A percentile compares a stretch with the other conserved stretches of the same genome.
Conservation (phyloP, 139 green algal genomes). For the Dunaliella primolecta region DNA sequence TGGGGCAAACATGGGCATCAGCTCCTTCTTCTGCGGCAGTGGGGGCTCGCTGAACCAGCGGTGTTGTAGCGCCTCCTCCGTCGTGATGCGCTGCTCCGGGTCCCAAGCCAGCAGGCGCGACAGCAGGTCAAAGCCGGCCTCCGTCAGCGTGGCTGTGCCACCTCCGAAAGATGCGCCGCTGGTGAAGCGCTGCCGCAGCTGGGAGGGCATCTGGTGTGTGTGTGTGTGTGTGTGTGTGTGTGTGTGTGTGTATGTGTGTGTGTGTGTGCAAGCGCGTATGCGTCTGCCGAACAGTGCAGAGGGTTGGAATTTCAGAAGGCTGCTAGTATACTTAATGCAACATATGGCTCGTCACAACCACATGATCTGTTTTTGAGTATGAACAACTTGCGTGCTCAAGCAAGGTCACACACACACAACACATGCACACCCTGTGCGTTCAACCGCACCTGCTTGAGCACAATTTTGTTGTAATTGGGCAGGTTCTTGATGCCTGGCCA, state of each 20-base stretch:
- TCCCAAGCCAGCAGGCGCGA: conserved; percentile 42
- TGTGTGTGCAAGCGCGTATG: too few relatives aligned
- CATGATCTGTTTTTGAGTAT: too few relatives aligned
- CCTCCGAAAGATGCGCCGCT: conserved; percentile 13
- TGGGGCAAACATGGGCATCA: conserved; percentile 41
- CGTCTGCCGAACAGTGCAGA: too few relatives aligned
- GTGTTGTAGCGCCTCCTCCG: conserved; percentile 43
- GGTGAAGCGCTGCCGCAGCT: conserved; percentile 33
- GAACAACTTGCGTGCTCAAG: too few relatives aligned
- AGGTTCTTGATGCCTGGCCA: conserved; percentile 73
- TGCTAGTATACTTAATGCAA: too few relatives aligned
- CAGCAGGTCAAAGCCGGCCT: conserved; percentile 47
- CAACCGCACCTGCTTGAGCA: conserved; percentile 11
- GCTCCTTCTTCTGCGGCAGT: conserved; percentile 33
- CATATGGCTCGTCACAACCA: too few relatives aligned
- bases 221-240: too few relatives aligned
- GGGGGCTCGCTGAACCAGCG: conserved; percentile 43
- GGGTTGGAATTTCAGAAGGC: too few relatives aligned
- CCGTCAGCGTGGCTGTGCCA: conserved; percentile 28
- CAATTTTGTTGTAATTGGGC: conserved; percentile 35
- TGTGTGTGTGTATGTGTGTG: too few relatives aligned
- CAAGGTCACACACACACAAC: not conserved
- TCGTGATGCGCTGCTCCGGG: conserved; percentile 36
- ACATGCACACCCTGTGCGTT: not conserved
- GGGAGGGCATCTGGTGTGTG: conserved; percentile 10